Evolutionary conservation across 768 basidiomycete genomes (phyloP), one percentile per base, ranked within the genome.

Genomic region (Termitomyces sp.): DNA sequence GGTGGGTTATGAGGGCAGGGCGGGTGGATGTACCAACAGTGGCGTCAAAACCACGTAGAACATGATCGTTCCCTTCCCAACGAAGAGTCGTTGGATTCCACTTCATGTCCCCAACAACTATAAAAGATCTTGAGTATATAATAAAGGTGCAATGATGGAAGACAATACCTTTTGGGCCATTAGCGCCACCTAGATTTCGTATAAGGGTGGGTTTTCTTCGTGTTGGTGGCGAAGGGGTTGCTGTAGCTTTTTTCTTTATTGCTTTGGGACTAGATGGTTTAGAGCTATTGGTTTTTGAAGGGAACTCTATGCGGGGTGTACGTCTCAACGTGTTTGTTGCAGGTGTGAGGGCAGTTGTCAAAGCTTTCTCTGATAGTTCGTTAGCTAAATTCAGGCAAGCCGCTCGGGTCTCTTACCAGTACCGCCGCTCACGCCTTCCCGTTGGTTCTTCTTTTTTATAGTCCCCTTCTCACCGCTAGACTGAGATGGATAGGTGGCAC

Each of bases 21-120:
- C 96, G 88, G 14, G 88, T 88, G 4, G 94, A 92, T 13, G 88
- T 87, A 48, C 86, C 85, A 48, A 90, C 81, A 16, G 82, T 87
- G 18, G 83, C 84, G 44, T 98, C 96, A 69, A 98, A 99, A 56
- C 94, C 94, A 58, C 90, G 87, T 32, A 98, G 79, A 16, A 85
- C 84, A 58, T 90, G 86, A 62, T 99, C 96, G 70, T 99, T 98
- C 53, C 96, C 96, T 77, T 99, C 96, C 96, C 96, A 99, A 36
- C 92, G 88, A 16, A 90, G 82, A 2, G 85, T 86, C 18, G 73
- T 76, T 42, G 96, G 95, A 72, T 99, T 98, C 92, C 94, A 99
- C 66, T 85, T 90, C 96, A 99, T 99, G 55, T 95, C 92, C 22
- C 94, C 94, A 57, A 96, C 83, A 47, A 93, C 96, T 96, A 66